These are phyloP conservation scores for Astragalus membranaceus DNA, from an alignment of 306 rosid genomes.

Conservation along the genomic window DNA sequence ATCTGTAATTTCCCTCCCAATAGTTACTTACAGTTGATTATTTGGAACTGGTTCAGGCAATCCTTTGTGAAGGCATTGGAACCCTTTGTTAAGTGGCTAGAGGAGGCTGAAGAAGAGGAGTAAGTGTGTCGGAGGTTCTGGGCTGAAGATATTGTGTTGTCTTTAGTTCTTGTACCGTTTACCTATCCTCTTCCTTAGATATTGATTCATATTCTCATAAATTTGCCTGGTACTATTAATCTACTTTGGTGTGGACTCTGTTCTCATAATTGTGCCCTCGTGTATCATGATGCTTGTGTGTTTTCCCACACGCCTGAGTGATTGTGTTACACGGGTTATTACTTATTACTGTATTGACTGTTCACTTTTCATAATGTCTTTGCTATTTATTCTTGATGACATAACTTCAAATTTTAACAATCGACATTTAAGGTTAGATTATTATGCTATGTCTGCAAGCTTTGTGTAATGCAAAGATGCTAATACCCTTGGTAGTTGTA, in stretches of 20 bases:
- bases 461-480: too few relatives aligned
- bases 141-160: conserved; percentile 5
- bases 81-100: conserved; percentile 95
- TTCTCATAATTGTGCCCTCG: not conserved
- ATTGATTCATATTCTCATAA: conserved; percentile 19
- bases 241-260: not conserved
- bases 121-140: conserved; percentile 16
- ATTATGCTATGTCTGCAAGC: too few relatives aligned
- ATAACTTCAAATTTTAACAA: too few relatives aligned
- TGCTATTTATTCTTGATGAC: too few relatives aligned
- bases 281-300: conserved; percentile 11
- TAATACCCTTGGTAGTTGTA: too few relatives aligned
- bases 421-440: too few relatives aligned
- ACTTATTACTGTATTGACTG: not conserved
- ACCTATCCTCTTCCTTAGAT: conserved; percentile 21
- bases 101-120: conserved; percentile 99
- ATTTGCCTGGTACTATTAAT: conserved; percentile 14
- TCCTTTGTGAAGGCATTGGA: conserved; percentile 95
- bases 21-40: not conserved
- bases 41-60: conserved; percentile 60
- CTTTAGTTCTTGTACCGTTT: not conserved
- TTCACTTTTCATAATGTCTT: too few relatives aligned
- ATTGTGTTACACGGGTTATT: conserved; percentile 13
- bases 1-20: not conserved
- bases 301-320: not conserved